Base-by-base conservation (phyloP, 129 eudicot genomes). In the Artemisia tridentata region DNA sequence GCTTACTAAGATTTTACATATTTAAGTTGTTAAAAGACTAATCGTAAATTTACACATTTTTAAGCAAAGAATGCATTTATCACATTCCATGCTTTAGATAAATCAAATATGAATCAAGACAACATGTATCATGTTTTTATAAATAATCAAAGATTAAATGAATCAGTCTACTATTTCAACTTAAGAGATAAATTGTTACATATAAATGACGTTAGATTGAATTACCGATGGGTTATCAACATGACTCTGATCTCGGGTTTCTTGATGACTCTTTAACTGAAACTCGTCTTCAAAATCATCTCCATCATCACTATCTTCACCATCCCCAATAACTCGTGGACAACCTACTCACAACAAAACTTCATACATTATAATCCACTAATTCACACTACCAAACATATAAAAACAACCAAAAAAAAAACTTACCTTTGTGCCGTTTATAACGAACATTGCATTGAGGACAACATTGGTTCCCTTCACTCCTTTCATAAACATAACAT, bases 401-500 rank as follows among this genome's bases (percentile, higher is more conserved):
- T 3, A 27, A 27, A 27, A 27, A 27, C 4, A 27, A 27, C 4
- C 4, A 27, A 25, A 23, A 11, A 20, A 5, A 25, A 25, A 65
- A 64, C 18, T 23, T 60, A 91, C 98, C 96, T 89, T 84, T 93
- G 57, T 93, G 97, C 34, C 91, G 89, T 73, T 90, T 93, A 75
- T 90, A 93, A 54, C 96, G 99, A 68, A 84, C 80, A 58, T 88
- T 84, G 68, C 99, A 93, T 71, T 90, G 99, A 59, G 99, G 99
- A 79, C 99, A 93, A 53, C 78, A 84, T 60, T 87, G 92, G 65
- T 81, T 86, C 78, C 97, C 99, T 72, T 93, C 99, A 54, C 86
- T 87, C 72, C 97, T 77, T 66, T 93, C 99, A 27, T 90, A 93
- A 46, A 90, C 84, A 68, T 93, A 93, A 64, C 99, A 93, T 13